phyloP scores from a whole-genome alignment of 495 filamentous ascomycete species.

The Hyphodiscus hymeniophilus region DNA sequence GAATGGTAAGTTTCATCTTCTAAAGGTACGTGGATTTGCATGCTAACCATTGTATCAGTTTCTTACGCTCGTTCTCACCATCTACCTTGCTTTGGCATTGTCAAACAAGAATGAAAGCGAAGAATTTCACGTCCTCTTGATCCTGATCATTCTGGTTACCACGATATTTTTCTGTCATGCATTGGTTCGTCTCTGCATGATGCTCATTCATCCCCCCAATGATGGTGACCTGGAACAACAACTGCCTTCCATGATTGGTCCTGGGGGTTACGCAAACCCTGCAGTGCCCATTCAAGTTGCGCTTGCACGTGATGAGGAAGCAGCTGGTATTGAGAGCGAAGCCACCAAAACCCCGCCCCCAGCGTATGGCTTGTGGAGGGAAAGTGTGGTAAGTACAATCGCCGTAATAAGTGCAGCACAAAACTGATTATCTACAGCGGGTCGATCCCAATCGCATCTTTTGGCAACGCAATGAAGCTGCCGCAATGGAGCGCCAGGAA shows the following conservation, averaged over 20 bases:
- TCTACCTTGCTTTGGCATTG: conserved; percentile 33
- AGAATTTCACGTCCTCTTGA: conserved; percentile 67
- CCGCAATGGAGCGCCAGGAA: conserved; percentile 18
- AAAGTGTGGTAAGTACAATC: conserved; percentile 62
- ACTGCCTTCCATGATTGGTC: conserved; percentile 35
- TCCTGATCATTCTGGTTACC: conserved; percentile 62
- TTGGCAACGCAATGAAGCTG: conserved; percentile 53
- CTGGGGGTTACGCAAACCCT: conserved; percentile 53
- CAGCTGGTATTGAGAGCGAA: conserved; percentile 40
- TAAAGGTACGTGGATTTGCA: neutral
- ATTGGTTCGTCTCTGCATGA: conserved; percentile 63
- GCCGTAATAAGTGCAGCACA: neutral
- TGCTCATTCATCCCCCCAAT: conserved; percentile 30
- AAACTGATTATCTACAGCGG: conserved; percentile 36
- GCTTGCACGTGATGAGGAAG: conserved; percentile 55
- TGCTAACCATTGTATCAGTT: conserved; percentile 21
- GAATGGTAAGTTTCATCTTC: conserved; percentile 44
- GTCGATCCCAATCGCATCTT: conserved; percentile 73
- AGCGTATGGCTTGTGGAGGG: conserved; percentile 81
- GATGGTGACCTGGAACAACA: conserved; percentile 17
- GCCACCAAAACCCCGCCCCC: conserved; percentile 60
- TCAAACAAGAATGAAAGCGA: conserved; percentile 29
- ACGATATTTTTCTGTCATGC: conserved; percentile 76
- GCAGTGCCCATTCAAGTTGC: conserved; percentile 53
- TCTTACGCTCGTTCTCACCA: conserved; percentile 50